A percentile compares a stretch with the other conserved stretches of the same genome.
Conservation (phyloP, 495 filamentous ascomycete genomes). For the Bacidia rubella region DNA sequence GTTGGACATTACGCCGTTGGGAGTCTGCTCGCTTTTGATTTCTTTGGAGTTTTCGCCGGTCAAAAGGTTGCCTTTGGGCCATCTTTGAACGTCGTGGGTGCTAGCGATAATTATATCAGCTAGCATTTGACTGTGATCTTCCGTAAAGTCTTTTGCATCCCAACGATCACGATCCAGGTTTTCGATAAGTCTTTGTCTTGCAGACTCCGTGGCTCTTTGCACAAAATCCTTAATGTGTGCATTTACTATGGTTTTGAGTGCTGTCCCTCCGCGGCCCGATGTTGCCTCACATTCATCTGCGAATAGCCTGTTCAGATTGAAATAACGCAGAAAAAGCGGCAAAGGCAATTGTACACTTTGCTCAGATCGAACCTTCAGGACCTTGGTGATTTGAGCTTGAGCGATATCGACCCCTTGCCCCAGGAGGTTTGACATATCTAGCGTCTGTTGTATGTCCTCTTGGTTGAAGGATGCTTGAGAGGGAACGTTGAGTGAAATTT, state of each 20-base stretch:
- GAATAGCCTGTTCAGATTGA: slow-evolving; percentile 85
- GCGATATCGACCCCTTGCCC: slow-evolving; percentile 88
- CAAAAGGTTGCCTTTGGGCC: slow-evolving; percentile 57
- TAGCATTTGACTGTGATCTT: slow-evolving; percentile 49
- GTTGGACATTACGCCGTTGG: slow-evolving; percentile 31
- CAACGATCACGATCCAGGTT: slow-evolving; percentile 83
- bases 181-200: slow-evolving; percentile 67
- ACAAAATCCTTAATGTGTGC: slow-evolving; percentile 87
- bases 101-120: slow-evolving; percentile 60
- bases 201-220: slow-evolving; percentile 53
- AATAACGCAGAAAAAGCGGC: slow-evolving; percentile 76
- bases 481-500: slow-evolving; percentile 23
- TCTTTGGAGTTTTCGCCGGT: slow-evolving; percentile 37
- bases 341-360: slow-evolving; percentile 61
- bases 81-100: slow-evolving; percentile 63
- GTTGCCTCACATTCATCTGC: slow-evolving; percentile 96
- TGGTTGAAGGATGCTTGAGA: slow-evolving; percentile 29
- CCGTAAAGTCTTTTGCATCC: slow-evolving; percentile 75
- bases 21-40: slow-evolving; percentile 16
- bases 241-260: slow-evolving; percentile 78
- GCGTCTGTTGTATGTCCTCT: slow-evolving; percentile 67
- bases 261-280: slow-evolving; percentile 71
- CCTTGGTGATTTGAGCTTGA: slow-evolving; percentile 81
- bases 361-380: slow-evolving; percentile 83
- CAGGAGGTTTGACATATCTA: slow-evolving; percentile 90